Evolutionary conservation across 2,329 filamentous ascomycete genomes (phyloP), one percentile per base, ranked within the genome.

Genomic region (Xylaria arbuscula): DNA sequence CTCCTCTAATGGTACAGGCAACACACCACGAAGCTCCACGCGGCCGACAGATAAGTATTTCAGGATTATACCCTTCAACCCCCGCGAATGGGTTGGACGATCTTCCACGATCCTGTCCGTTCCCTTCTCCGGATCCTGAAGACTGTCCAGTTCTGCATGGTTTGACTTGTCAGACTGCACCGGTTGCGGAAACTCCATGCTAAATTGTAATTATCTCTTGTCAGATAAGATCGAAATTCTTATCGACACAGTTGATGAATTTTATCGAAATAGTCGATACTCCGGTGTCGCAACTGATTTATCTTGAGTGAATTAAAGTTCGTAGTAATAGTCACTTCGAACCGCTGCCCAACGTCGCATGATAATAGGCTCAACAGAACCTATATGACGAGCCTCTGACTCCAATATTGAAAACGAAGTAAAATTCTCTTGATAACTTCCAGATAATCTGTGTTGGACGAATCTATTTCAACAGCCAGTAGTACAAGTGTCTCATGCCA

Each of bases 1-100:
- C 40, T 78, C 74, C 70, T 76, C 75, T 51, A 76, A 60, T 5
- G 75, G 71, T 36, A 78, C 72, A 3, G 76, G 76, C 62, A 75
- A 62, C 11, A 78, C 75, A 53, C 76, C 76, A 48, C 75, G 73
- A 24, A 74, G 70, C 61, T 78, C 76, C 13, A 77, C 69, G 3
- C 53, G 53, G 7, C 65, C 47, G 2, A 38, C 38, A 13, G 47
- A 62, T 17, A 67, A 36, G 50, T 51, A 59, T 53, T 17, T 62
- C 17, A 67, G 34, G 17, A 59, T 10, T 11, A 10, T 42, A 40
- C 3, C n/a, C 15, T 11, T 59, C 3, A 50, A 56, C 11, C 47
- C 15, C 13, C 28, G 32, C 22, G 60, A 28, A 32, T 34, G 40
- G 24, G 19, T 32, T 22, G 60, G 32, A 3, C 24, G 6, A 11